phyloP scores from a whole-genome alignment of 495 filamentous ascomycete species.

The Penicillium desertorum region DNA sequence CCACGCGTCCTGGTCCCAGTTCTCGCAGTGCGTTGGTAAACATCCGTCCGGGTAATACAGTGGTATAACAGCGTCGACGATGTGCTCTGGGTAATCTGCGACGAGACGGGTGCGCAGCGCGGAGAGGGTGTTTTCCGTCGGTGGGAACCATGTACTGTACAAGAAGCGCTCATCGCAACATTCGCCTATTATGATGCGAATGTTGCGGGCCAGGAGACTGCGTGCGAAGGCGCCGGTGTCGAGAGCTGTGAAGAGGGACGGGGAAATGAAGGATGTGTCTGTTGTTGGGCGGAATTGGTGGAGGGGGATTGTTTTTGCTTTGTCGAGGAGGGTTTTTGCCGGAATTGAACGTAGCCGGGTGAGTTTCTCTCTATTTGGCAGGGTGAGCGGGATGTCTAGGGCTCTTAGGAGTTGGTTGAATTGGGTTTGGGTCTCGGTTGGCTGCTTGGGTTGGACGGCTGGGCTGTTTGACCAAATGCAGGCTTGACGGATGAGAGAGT shows the following conservation, averaged over 20 bases:
- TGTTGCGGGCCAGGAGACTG: conserved; percentile 39
- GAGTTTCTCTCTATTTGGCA: conserved; percentile 46
- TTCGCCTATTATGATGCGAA: conserved; percentile 56
- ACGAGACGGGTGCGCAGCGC: conserved; percentile 47
- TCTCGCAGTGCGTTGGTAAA: conserved; percentile 28
- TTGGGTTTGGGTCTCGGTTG: conserved; percentile 48
- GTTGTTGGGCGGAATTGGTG: conserved; percentile 58
- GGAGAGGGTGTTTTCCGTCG: conserved; percentile 36
- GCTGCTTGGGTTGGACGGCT: conserved; percentile 53
- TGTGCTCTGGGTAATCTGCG: conserved; percentile 51
- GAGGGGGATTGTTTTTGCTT: conserved; percentile 36
- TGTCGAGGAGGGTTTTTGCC: conserved; percentile 39
- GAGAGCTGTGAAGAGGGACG: conserved; percentile 45
- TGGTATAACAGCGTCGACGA: conserved; percentile 42
- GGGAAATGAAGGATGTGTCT: conserved; percentile 49
- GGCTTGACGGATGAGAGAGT: conserved; percentile 46
- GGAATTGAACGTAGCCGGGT: conserved; percentile 43
- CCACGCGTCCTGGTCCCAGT: conserved; percentile 50
- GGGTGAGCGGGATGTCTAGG: conserved; percentile 44
- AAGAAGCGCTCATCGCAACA: conserved; percentile 54
- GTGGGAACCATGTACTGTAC: conserved; percentile 48
- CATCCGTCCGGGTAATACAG: conserved; percentile 44
- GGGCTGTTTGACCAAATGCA: conserved; percentile 58
- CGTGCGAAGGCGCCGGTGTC: conserved; percentile 50
- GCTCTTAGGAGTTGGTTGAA: conserved; percentile 54